phyloP scores from a whole-genome alignment of 352 stramenopile genomes.

The Thraustotheca clavata region DNA sequence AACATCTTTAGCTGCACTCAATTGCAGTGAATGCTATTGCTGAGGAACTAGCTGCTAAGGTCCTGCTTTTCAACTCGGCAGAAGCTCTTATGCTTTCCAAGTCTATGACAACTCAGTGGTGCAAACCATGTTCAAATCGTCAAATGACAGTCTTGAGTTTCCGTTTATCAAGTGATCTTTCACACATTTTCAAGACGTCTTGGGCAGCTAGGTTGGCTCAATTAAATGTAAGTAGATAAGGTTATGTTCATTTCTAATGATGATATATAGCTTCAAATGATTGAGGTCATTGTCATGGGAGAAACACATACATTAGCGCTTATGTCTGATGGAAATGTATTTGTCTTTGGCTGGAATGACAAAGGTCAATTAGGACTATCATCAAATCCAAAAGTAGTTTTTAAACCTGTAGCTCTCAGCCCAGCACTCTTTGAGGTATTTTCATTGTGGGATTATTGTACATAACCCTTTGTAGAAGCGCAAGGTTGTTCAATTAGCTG shows the following conservation, averaged over 20 bases:
- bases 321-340: background rate
- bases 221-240: background rate
- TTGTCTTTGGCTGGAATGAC: conserved; percentile 12
- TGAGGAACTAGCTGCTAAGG: background rate
- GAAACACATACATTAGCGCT: background rate
- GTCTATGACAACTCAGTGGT: too few relatives aligned
- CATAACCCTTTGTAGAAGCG: background rate
- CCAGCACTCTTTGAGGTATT: background rate
- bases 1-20: background rate
- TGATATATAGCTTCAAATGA: background rate
- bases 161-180: background rate
- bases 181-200: background rate
- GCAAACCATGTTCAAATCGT: background rate
- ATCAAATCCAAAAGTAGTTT: background rate
- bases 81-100: background rate
- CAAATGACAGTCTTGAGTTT: background rate
- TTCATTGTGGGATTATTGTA: background rate
- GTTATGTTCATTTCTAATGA: background rate
- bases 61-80: background rate
- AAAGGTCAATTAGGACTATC: background rate
- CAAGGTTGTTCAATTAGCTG: background rate
- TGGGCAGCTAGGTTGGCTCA: background rate
- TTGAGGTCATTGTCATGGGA: background rate
- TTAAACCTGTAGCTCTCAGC: background rate
- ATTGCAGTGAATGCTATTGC: background rate